Evolutionary conservation across 1,139 yeast genomes (phyloP).

Genomic region (Wickerhamiella pararugosa): DNA sequence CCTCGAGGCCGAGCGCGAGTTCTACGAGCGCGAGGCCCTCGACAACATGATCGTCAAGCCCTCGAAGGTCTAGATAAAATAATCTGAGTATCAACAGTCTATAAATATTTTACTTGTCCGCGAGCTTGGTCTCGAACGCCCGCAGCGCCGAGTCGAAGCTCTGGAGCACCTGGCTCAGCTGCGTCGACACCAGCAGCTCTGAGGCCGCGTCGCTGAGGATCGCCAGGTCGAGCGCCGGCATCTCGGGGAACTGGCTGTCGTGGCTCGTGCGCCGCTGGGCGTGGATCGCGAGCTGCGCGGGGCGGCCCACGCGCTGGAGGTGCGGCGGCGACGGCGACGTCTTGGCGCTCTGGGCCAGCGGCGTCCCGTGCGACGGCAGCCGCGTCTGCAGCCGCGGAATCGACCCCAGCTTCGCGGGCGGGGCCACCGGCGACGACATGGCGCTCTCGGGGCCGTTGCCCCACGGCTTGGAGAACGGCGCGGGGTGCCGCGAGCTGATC

Average conservation of each 20-base stretch:
- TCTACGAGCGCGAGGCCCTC: conserved; percentile 71
- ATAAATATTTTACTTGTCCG: conserved; percentile 1
- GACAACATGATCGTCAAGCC: conserved; percentile 47
- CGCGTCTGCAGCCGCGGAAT: too few species aligned
- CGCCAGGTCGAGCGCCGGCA: conserved; percentile 18
- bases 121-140: conserved; percentile 10
- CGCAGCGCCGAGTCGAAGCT: conserved; percentile 20
- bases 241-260: conserved; percentile 16
- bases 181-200: conserved; percentile 18
- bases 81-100: neutral
- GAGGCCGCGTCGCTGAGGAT: conserved; percentile 23
- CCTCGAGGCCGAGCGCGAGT: conserved; percentile 89
- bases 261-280: neutral
- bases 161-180: conserved; percentile 19
- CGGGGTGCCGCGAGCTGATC: too few species aligned
- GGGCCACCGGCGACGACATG: too few species aligned
- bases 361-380: too few species aligned
- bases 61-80: conserved; percentile 1
- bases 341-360: neutral
- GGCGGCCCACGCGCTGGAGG: neutral
- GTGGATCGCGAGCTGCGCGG: neutral
- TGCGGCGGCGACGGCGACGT: conserved; percentile 1
- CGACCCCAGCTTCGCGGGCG: too few species aligned
- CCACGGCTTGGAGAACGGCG: too few species aligned
- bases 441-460: too few species aligned